Percentiles rank a stretch among this genome's conserved stretches.
Evolutionary conservation across 2,329 filamentous ascomycete species (phyloP).

Genomic region (Ascochyta rabiei): DNA sequence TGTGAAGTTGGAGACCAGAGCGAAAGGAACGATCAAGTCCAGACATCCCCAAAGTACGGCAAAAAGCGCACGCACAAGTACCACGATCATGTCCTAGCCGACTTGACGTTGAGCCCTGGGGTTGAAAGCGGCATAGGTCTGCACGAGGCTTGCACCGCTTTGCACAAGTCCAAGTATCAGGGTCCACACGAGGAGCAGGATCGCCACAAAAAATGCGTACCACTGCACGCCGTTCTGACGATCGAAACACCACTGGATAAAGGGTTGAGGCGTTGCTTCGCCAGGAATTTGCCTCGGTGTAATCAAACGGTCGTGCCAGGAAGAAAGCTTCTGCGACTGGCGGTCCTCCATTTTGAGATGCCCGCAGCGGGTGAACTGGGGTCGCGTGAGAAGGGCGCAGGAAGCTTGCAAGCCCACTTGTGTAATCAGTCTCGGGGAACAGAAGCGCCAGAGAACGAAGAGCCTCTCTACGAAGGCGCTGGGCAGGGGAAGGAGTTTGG

Average conservation of each 20-base stretch:
- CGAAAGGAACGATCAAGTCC: no score
- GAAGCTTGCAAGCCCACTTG: slow-evolving; percentile 27
- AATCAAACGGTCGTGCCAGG: slow-evolving; percentile 54
- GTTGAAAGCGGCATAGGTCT: slow-evolving; percentile 3
- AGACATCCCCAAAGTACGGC: no score
- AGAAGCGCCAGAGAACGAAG: slow-evolving; percentile 48
- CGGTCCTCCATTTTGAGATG: slow-evolving; percentile 43
- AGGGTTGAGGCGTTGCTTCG: slow-evolving; percentile 40
- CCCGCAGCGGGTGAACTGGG: slow-evolving; percentile 31
- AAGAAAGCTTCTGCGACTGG: slow-evolving; percentile 41
- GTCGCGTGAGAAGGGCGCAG: slow-evolving; percentile 30
- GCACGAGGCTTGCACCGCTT: slow-evolving; percentile 50
- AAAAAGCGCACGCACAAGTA: no score
- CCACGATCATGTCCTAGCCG: no score
- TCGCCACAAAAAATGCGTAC: slow-evolving; percentile 56
- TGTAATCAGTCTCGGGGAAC: slow-evolving; percentile 40
- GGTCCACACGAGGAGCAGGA: slow-evolving; percentile 46
- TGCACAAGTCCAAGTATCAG: slow-evolving; percentile 54
- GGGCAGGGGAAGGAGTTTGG: slow-evolving; percentile 40
- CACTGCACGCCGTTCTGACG: slow-evolving; percentile 52
- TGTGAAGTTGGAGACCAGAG: no score
- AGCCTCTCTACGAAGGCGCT: slow-evolving; percentile 46
- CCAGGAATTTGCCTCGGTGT: slow-evolving; percentile 53
- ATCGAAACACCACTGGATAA: slow-evolving; percentile 55
- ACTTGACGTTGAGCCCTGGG: no score